A percentile compares a stretch with the other conserved stretches of the same genome.
These are phyloP conservation scores for Trichoderma cornu-damae DNA, from an alignment of 2,329 filamentous ascomycete genomes.

Conservation along the genomic window DNA sequence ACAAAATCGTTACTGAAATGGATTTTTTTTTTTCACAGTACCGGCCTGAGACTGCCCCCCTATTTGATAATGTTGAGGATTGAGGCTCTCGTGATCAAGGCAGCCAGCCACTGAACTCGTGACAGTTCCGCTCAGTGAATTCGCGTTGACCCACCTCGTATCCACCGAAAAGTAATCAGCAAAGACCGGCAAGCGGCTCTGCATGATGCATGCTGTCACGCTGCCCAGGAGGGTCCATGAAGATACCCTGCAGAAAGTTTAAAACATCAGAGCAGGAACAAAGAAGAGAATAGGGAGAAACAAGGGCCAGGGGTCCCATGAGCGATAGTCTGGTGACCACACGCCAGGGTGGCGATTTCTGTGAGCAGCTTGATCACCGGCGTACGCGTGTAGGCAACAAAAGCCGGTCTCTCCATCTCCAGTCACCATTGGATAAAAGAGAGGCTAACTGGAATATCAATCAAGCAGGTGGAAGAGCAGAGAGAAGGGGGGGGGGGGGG, in stretches of 20 bases:
- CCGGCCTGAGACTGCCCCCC: background rate
- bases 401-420: no score
- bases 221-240: background rate
- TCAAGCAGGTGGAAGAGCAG: background rate
- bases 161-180: background rate
- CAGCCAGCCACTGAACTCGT: background rate
- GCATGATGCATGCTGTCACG: background rate
- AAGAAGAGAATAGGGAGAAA: no score
- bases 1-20: slow-evolving; percentile 8
- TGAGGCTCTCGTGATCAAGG: background rate
- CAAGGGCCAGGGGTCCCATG: background rate
- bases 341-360: background rate
- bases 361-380: background rate
- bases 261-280: background rate
- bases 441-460: background rate
- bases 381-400: slow-evolving; percentile 4
- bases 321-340: background rate
- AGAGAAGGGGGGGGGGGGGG: background rate
- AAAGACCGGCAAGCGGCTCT: background rate
- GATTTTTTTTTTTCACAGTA: background rate
- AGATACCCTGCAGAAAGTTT: background rate
- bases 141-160: background rate
- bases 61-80: background rate
- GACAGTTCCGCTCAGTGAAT: background rate
- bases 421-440: background rate